These are phyloP conservation scores for Geranium brycei DNA, from an alignment of 345 rosid species.

Conservation along the genomic window DNA sequence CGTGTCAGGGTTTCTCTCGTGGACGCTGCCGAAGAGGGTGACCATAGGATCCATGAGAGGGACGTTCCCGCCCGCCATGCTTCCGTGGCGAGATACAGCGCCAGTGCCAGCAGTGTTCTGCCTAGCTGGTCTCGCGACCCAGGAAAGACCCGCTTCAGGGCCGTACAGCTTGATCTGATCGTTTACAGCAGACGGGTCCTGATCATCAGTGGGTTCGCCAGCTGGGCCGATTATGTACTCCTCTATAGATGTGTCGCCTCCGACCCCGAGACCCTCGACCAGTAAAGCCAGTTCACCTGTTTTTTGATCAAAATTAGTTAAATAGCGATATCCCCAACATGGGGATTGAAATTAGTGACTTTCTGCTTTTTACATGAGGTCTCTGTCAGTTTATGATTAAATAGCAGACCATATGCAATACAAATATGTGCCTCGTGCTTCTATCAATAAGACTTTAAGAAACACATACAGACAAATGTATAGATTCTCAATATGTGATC, in stretches of 20 bases:
- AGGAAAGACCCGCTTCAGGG: constrained; percentile 63
- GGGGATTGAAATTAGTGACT: no score
- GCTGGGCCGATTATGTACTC: constrained; percentile 79
- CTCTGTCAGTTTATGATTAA: no score
- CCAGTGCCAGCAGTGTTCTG: constrained; percentile 53
- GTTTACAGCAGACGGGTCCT: constrained; percentile 49
- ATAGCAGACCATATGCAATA: no score
- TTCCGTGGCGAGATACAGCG: constrained; percentile 57
- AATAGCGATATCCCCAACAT: no score
- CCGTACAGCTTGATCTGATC: constrained; percentile 79
- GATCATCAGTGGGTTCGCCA: constrained; percentile 39
- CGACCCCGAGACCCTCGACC: constrained; percentile 86
- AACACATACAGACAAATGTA: not conserved
- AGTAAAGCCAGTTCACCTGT: constrained; percentile 99
- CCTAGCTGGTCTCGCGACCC: constrained; percentile 84
- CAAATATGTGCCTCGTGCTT: no score
- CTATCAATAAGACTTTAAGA: no score
- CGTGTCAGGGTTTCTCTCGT: constrained; percentile 63
- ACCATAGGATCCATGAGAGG: constrained; percentile 76
- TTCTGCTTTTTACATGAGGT: no score
- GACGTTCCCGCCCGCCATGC: constrained; percentile 37
- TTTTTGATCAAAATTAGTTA: constrained; percentile 10
- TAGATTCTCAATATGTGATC: no score
- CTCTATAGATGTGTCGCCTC: constrained; percentile 73
- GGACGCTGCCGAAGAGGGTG: constrained; percentile 73